Conservation (phyloP, 2,329 filamentous ascomycete genomes). For the Arthrobotrys sinensis region DNA sequence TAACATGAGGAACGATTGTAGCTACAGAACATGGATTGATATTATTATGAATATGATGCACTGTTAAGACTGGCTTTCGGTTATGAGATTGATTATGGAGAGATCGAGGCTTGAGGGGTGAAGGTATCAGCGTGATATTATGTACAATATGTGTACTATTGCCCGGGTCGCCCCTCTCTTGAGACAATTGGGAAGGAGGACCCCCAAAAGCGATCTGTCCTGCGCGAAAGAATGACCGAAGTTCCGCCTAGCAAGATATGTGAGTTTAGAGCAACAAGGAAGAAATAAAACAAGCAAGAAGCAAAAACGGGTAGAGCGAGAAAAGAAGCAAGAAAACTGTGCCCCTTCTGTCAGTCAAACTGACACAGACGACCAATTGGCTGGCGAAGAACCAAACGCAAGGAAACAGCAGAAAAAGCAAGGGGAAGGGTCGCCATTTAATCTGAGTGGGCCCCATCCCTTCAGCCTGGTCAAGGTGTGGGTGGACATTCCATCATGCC, state of each 20-base stretch:
- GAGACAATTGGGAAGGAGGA: conserved; percentile 56
- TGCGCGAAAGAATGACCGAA: conserved; percentile 58
- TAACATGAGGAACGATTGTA: conserved; percentile 27
- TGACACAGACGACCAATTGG: conserved; percentile 57
- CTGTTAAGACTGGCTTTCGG: conserved; percentile 19
- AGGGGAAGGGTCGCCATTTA: conserved; percentile 45
- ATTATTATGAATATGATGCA: not conserved
- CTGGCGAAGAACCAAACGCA: conserved; percentile 56
- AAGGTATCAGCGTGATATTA: conserved; percentile 14
- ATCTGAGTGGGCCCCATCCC: conserved; percentile 55
- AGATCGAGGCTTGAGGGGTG: conserved; percentile 34
- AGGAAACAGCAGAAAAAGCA: conserved; percentile 47
- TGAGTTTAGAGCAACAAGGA: conserved; percentile 22
- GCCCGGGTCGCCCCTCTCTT: conserved; percentile 27
- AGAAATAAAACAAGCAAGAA: conserved; percentile 42
- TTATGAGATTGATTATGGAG: conserved; percentile 18
- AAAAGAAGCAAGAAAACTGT: conserved; percentile 22
- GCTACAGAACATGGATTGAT: conserved; percentile 13
- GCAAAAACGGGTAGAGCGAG: conserved; percentile 24
- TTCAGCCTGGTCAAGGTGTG: conserved; percentile 47
- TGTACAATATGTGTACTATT: conserved; percentile 15
- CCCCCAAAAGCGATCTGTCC: conserved; percentile 50
- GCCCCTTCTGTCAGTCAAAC: conserved; percentile 53
- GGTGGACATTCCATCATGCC: conserved; percentile 59
- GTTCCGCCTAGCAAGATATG: conserved; percentile 37